Percentiles rank a stretch among this genome's conserved stretches.
Conservation (phyloP, 2,329 filamentous ascomycete species). For the Neonectria coccinea region DNA sequence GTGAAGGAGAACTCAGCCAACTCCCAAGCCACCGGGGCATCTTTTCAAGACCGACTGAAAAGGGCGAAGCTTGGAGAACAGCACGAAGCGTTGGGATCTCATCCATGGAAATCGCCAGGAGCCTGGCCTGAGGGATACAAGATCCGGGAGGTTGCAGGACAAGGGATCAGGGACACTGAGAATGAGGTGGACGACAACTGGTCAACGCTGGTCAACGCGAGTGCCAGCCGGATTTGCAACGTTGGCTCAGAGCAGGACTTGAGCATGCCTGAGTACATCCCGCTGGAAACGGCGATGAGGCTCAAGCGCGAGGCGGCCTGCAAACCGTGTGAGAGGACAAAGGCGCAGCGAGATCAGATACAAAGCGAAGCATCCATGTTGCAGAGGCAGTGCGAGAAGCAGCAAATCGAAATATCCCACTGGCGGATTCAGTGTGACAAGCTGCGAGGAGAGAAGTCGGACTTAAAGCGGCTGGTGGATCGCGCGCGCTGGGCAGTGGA, state of each 20-base stretch:
- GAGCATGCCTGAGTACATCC: not conserved
- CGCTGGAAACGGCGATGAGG: not conserved
- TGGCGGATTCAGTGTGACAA: not conserved
- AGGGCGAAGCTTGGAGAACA: not conserved
- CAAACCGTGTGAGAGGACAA: not conserved
- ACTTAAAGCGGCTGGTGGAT: conserved; percentile 9
- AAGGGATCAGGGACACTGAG: not conserved
- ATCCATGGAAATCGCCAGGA: not conserved
- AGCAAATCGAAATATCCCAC: not conserved
- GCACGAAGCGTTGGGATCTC: not conserved
- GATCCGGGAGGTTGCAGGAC: conserved; percentile 49
- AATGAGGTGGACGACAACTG: conserved; percentile 8
- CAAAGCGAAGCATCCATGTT: not conserved
- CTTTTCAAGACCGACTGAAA: not conserved
- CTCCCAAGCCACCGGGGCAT: not conserved
- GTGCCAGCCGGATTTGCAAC: conserved; percentile 1
- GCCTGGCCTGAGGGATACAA: not conserved
- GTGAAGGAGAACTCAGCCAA: not conserved
- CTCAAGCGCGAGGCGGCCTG: not conserved
- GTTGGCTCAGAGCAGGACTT: not conserved
- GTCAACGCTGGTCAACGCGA: conserved; percentile 4
- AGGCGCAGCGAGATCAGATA: no score
- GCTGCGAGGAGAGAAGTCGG: conserved; percentile 12
- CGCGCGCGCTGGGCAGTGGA: conserved; percentile 11
- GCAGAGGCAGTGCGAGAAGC: not conserved